phyloP scores from a whole-genome alignment of 345 rosid species.

The Reutealis trisperma region DNA sequence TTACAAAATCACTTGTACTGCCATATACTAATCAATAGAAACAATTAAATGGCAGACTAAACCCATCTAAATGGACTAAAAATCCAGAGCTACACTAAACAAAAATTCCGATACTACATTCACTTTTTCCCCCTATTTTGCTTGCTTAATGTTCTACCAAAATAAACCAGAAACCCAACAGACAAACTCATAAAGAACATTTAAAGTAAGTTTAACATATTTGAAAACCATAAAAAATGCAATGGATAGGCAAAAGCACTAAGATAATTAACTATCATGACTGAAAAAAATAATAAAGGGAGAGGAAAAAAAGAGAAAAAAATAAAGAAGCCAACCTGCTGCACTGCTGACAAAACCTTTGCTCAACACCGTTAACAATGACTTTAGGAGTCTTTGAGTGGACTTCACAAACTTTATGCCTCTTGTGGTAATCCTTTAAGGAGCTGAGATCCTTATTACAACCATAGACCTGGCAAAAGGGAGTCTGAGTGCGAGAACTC shows the following conservation, averaged over 20 bases:
- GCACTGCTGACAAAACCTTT: slow-evolving; percentile 93
- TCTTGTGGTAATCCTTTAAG: slow-evolving; percentile 71
- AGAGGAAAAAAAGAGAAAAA: neutral
- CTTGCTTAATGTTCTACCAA: neutral
- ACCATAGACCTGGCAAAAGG: slow-evolving; percentile 69
- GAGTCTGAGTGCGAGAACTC: slow-evolving; percentile 25
- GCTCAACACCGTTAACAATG: slow-evolving; percentile 61
- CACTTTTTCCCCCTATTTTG: neutral
- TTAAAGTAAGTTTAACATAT: neutral
- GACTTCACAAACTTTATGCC: slow-evolving; percentile 78
- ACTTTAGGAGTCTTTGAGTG: slow-evolving; percentile 75
- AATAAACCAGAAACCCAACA: slow-evolving; percentile 2
- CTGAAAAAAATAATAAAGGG: neutral
- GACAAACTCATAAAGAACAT: neutral
- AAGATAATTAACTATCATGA: neutral
- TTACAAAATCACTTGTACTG: neutral
- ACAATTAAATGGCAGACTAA: neutral
- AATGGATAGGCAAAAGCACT: neutral
- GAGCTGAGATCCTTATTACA: slow-evolving; percentile 77
- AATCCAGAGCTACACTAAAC: neutral
- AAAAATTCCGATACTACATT: neutral
- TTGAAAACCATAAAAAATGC: neutral
- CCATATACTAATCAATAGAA: neutral
- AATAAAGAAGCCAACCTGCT: slow-evolving; percentile 57
- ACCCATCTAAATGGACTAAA: neutral